phyloP scores from a whole-genome alignment of 805 yeast genomes.

The Candida morakotiae region DNA sequence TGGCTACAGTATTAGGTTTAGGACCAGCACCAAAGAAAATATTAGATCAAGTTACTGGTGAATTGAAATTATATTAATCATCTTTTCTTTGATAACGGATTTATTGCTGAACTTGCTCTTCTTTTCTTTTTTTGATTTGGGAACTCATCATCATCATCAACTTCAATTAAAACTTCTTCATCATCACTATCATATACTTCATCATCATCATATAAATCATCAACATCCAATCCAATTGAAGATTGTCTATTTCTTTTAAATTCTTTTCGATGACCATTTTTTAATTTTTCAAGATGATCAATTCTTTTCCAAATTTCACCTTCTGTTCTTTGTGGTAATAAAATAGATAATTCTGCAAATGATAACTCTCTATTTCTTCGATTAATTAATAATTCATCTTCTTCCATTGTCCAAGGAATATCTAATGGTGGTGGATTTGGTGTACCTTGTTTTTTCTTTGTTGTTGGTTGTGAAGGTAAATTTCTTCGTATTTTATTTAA shows the following conservation, averaged over 20 bases:
- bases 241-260: slow-evolving; percentile 32
- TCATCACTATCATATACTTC: slow-evolving; percentile 21
- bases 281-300: slow-evolving; percentile 37
- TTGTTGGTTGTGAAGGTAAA: slow-evolving; percentile 2
- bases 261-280: slow-evolving; percentile 29
- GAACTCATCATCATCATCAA: slow-evolving; percentile 28
- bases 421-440: slow-evolving; percentile 17
- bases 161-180: slow-evolving; percentile 30
- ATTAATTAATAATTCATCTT: slow-evolving; percentile 61
- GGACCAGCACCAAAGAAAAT: slow-evolving; percentile 93
- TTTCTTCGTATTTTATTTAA: slow-evolving; percentile 9
- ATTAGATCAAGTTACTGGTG: slow-evolving; percentile 78
- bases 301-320: slow-evolving; percentile 68
- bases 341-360: slow-evolving; percentile 67
- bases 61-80: slow-evolving; percentile 57
- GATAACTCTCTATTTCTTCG: slow-evolving; percentile 56
- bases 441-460: slow-evolving; percentile 8
- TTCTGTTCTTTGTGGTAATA: slow-evolving; percentile 70
- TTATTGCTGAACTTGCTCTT: slow-evolving; percentile 41
- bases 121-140: slow-evolving; percentile 24
- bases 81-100: slow-evolving; percentile 27
- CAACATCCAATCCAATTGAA: slow-evolving; percentile 39
- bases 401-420: slow-evolving; percentile 57
- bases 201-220: slow-evolving; percentile 34
- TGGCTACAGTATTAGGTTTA: slow-evolving; percentile 92